phyloP scores from a whole-genome alignment of 495 filamentous ascomycete species.

The Aspergillus olivimuriae region DNA sequence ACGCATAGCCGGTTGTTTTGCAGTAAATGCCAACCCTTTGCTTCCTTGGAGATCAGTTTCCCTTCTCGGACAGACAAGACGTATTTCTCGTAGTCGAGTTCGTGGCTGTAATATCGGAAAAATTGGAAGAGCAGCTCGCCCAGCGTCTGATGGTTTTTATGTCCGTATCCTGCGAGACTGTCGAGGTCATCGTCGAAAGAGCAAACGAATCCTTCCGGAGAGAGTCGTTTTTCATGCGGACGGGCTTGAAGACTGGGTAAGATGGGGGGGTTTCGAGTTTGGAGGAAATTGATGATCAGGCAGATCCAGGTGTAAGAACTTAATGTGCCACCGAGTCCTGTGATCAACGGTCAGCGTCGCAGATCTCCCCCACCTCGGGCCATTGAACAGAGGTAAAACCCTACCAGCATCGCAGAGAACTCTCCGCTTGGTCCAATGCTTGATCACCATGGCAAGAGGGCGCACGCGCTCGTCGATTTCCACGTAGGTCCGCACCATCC shows the following conservation, averaged over 20 bases:
- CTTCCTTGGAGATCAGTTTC: slow-evolving; percentile 71
- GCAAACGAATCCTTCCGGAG: slow-evolving; percentile 55
- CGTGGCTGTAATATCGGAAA: slow-evolving; percentile 90
- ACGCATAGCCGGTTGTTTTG: slow-evolving; percentile 82
- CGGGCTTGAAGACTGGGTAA: slow-evolving; percentile 80
- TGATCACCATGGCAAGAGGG: slow-evolving; percentile 90
- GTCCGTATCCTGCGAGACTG: slow-evolving; percentile 64
- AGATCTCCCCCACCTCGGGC: neutral
- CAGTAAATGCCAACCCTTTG: slow-evolving; percentile 76
- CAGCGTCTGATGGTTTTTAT: slow-evolving; percentile 72
- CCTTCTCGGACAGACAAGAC: slow-evolving; percentile 87
- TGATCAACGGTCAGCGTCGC: slow-evolving; percentile 12
- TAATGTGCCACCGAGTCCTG: slow-evolving; percentile 86
- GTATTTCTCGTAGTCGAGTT: slow-evolving; percentile 78
- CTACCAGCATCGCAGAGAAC: slow-evolving; percentile 94
- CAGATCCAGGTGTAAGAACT: slow-evolving; percentile 99
- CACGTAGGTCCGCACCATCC: slow-evolving; percentile 97
- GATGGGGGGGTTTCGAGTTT: slow-evolving; percentile 80
- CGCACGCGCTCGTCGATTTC: slow-evolving; percentile 87
- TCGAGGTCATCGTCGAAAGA: slow-evolving; percentile 83
- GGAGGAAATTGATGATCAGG: slow-evolving; percentile 94
- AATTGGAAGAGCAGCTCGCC: slow-evolving; percentile 86
- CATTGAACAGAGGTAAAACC: no score
- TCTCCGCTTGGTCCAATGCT: slow-evolving; percentile 90
- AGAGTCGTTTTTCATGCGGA: slow-evolving; percentile 53